A percentile compares a stretch with the other conserved stretches of the same genome.
These are phyloP conservation scores for Naegleria lovaniensis DNA, from an alignment of 208 protist species.

Conservation along the genomic window DNA sequence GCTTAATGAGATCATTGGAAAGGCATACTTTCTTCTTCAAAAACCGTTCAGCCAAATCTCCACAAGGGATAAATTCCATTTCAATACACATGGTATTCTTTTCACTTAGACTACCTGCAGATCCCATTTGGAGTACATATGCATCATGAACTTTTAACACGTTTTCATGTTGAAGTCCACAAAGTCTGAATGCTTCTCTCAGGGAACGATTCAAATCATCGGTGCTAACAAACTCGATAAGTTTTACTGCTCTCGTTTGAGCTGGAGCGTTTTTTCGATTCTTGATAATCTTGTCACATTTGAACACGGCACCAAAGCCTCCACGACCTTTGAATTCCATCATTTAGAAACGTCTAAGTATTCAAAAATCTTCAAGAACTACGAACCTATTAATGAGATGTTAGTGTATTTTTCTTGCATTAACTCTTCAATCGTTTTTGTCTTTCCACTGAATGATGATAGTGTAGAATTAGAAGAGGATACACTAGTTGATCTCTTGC, in stretches of 20 bases:
- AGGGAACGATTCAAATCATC: not conserved
- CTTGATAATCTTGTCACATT: not conserved
- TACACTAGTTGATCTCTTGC: not conserved
- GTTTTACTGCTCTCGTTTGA: not conserved
- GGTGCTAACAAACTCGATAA: not conserved
- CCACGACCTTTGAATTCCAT: too few species aligned
- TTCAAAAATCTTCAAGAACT: too few species aligned
- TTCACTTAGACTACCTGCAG: not conserved
- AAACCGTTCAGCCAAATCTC: not conserved
- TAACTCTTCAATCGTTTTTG: not conserved
- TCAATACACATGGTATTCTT: not conserved
- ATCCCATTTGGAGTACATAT: not conserved
- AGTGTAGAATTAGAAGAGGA: not conserved
- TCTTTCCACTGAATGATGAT: not conserved
- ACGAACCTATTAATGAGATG: not conserved
- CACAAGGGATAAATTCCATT: not conserved
- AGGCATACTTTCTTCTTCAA: not conserved
- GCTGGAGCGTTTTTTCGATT: not conserved
- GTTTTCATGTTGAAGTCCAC: not conserved
- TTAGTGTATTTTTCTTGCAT: not conserved
- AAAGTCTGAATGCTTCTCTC: not conserved
- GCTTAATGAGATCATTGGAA: not conserved
- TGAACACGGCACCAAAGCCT: not conserved
- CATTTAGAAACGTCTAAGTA: too few species aligned
- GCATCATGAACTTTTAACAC: not conserved